Evolutionary conservation across 352 stramenopile genomes (phyloP).

Genomic region (Phytophthora litchii): DNA sequence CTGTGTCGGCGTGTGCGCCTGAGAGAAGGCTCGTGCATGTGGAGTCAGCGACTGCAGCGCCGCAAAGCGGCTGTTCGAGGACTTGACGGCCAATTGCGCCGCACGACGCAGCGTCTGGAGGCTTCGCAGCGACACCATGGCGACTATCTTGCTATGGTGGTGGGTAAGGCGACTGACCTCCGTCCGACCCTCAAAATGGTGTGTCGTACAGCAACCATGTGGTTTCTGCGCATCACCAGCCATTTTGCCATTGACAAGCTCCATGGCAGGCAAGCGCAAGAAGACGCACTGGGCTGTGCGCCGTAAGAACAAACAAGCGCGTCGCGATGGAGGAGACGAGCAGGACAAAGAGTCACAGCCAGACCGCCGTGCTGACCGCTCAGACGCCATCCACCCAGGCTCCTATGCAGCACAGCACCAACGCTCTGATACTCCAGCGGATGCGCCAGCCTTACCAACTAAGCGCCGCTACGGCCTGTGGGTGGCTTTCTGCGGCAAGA

Average conservation of each 20-base stretch:
- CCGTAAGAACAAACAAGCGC: constrained; percentile 79
- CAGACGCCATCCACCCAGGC: constrained; percentile 69
- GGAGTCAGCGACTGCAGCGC: constrained; percentile 13
- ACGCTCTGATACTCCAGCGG: constrained; percentile 12
- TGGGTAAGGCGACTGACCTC: constrained; percentile 20
- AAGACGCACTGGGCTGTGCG: constrained; percentile 73
- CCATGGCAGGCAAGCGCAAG: constrained; percentile 67
- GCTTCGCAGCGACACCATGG: constrained; percentile 38
- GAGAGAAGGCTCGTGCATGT: constrained; percentile 49
- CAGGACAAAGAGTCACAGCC: constrained; percentile 29
- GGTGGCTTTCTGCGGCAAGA: constrained; percentile 89
- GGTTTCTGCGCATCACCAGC: constrained; percentile 11
- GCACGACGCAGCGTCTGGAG: constrained; percentile 39
- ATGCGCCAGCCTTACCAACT: constrained; percentile 9
- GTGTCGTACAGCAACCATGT: constrained; percentile 18
- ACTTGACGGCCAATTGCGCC: constrained; percentile 13
- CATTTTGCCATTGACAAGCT: constrained; percentile 1
- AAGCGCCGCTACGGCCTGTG: constrained; percentile 75
- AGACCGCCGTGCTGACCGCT: constrained; percentile 63
- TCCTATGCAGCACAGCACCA: constrained; percentile 73
- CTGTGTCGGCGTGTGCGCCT: constrained; percentile 24
- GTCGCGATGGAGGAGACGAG: constrained; percentile 28
- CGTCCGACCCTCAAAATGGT: constrained; percentile 18
- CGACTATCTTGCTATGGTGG: constrained; percentile 3
- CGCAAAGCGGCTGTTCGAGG: background rate